Evolutionary conservation across 2,329 filamentous ascomycete species (phyloP).

Genomic region (Fusarium begoniae): DNA sequence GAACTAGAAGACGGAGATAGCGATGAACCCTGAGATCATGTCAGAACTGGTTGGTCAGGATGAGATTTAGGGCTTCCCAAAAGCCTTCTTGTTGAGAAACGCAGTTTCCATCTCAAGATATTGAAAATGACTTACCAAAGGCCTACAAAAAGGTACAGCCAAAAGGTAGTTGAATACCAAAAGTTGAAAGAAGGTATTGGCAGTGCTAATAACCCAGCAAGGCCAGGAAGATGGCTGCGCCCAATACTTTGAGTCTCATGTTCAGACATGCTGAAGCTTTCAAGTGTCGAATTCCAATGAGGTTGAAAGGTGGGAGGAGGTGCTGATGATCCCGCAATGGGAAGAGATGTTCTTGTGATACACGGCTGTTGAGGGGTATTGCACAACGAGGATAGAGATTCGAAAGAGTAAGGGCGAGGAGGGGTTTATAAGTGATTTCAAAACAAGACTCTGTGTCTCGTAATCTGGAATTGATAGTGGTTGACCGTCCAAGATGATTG

Average conservation of each 20-base stretch:
- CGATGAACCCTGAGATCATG: constrained; percentile 75
- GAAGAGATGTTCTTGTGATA: constrained; percentile 18
- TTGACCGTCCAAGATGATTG: constrained; percentile 34
- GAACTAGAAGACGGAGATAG: constrained; percentile 85
- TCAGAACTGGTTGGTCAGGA: constrained; percentile 25
- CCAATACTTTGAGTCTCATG: constrained; percentile 24
- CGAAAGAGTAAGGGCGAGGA: constrained; percentile 23
- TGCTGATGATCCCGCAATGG: constrained; percentile 33
- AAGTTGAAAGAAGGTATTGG: constrained; percentile 46
- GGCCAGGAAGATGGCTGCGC: constrained; percentile 17
- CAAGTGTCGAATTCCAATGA: constrained; percentile 25
- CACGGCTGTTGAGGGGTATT: constrained; percentile 14
- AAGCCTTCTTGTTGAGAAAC: background rate
- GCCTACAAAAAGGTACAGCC: constrained; percentile 54
- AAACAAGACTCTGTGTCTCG: constrained; percentile 22
- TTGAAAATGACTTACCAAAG: constrained; percentile 56
- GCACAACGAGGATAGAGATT: constrained; percentile 10
- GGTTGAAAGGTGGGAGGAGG: constrained; percentile 19
- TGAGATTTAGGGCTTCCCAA: background rate
- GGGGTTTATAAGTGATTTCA: constrained; percentile 19
- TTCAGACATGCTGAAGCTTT: constrained; percentile 34
- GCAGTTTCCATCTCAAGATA: background rate
- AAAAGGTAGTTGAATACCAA: constrained; percentile 56
- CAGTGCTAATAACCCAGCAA: constrained; percentile 30
- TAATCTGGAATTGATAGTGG: constrained; percentile 35